Evolutionary conservation across 306 rosid genomes (phyloP), one percentile per base, ranked within the genome.

Genomic region (Sesbania bispinosa): DNA sequence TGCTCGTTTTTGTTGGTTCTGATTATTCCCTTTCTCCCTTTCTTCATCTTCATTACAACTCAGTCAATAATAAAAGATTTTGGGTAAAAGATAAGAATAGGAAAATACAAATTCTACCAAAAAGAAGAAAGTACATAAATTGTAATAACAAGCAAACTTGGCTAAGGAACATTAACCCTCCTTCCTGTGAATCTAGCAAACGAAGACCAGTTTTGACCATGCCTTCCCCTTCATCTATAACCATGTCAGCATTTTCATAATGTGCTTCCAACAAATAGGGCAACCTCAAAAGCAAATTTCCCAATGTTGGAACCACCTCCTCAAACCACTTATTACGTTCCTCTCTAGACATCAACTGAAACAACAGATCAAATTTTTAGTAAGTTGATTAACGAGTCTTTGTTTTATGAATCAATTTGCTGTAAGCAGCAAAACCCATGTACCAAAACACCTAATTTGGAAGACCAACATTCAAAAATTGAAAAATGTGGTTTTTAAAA

Each of bases 231-330:
- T 62, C 85, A 79, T 64, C 59, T 5, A 66, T 5, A 74, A 77
- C 15, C 55, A 10, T 67, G 57, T 80, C 83, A 1, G 90, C 80
- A 66, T 70, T 82, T 71, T 69, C 79, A 83, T 89, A 89, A 83
- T 94, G 98, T 24, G 64, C 23, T 79, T 94, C 90, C 78, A 94
- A 74, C 87, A 90, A 74, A 69, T 86, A 81, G 18, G 97, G 97
- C 8, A 94, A 79, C 69, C 79, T 86, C 77, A 90, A 80, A 42
- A 94, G 85, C 83, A 94, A 78, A 83, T 73, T 81, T 2, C 83
- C 97, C 85, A 94, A 63, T 4, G 83, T 84, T 2, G 98, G 97
- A 57, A 94, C 21, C 53, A 87, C 90, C 41, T 77, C 89, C 55
- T 57, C 83, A 76, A 90, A 90, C 94, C 92, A 90, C 83, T 80